Base-by-base conservation (phyloP, 176 grass and related monocot genomes). In the Oryza officinalis region DNA sequence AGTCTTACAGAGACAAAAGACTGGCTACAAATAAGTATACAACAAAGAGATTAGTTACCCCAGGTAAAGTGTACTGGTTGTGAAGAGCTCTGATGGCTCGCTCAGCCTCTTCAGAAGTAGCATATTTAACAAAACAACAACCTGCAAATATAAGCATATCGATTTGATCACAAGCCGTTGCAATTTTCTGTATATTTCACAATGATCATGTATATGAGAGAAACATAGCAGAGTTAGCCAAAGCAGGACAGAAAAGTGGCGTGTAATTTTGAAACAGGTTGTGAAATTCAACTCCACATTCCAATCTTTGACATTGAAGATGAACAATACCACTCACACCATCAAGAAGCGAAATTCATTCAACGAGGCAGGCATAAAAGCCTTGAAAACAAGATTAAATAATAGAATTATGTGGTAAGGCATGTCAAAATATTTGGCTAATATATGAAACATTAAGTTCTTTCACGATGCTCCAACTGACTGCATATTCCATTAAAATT, bases 41-140 rank as follows among this genome's bases (percentile, higher is more conserved):
- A 81, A 59, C 43, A 78, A 72, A 59, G 13, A 81, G 26, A 46
- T 54, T 75, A 92, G 89, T 72, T 90, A 99, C 97, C 74, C 93
- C 91, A 71, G 91, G 93, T 67, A 99, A 90, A 79, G 91, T 99
- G 72, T 87, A 94, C 41, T 92, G 91, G 72, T 99, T 99, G 81
- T 99, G 97, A 46, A 99, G 87, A 92, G 81, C 97, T 82, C 97
- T 96, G 81, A 99, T 99, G 70, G 93, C 93, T 88, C 91, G 85
- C 69, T 96, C 89, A 20, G 97, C 97, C 84, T 99, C 93, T 76
- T 96, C 97, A 27, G 91, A 84, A 90, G 91, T 94, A 69, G 89
- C 83, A 85, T 96, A 99, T 90, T 99, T 99, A 86, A 99, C 91
- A 82, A 99, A 99, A 92, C 97, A 99, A 85, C 97, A 99, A 35